phyloP scores from a whole-genome alignment of 1,284 basidiomycete genomes.

The Leccinum subfulvum region DNA sequence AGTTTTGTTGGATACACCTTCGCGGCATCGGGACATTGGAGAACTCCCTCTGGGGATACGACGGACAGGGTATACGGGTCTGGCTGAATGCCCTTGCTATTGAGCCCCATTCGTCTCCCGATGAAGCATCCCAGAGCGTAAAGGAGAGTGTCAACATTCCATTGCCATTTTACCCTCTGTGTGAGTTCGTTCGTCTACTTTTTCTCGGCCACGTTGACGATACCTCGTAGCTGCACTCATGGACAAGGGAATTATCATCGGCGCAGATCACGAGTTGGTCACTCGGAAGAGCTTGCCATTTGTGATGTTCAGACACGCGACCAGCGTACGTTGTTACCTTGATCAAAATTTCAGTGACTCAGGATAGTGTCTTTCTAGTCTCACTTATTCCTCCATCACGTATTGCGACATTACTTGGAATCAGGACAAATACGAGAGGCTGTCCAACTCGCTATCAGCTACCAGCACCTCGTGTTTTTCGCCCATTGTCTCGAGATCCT shows the following conservation, averaged over 20 bases:
- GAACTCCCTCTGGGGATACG: conserved; percentile 97
- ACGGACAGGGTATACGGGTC: conserved; percentile 84
- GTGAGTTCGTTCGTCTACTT: conserved; percentile 49
- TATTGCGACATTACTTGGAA: conserved; percentile 83
- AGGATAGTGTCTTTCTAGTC: conserved; percentile 51
- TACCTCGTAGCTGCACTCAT: conserved; percentile 79
- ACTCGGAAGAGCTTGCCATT: conserved; percentile 82
- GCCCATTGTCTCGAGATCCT: conserved; percentile 93
- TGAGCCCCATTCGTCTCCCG: conserved; percentile 50
- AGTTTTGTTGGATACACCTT: conserved; percentile 98
- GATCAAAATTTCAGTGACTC: background rate
- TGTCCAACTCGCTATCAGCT: conserved; percentile 83
- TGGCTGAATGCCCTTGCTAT: conserved; percentile 96
- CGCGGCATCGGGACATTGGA: conserved; percentile 90
- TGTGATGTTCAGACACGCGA: conserved; percentile 88
- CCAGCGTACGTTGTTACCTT: conserved; percentile 60
- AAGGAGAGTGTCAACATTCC: conserved; percentile 91
- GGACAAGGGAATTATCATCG: conserved; percentile 97
- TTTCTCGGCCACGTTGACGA: conserved; percentile 8
- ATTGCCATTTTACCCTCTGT: conserved; percentile 93
- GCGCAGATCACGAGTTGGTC: conserved; percentile 86
- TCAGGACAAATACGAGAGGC: conserved; percentile 74
- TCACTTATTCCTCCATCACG: conserved; percentile 91
- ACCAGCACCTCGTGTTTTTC: conserved; percentile 89
- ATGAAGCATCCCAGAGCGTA: conserved; percentile 61